phyloP scores from a whole-genome alignment of 73 alveolate genomes.

The Paramecium pentaurelia region DNA sequence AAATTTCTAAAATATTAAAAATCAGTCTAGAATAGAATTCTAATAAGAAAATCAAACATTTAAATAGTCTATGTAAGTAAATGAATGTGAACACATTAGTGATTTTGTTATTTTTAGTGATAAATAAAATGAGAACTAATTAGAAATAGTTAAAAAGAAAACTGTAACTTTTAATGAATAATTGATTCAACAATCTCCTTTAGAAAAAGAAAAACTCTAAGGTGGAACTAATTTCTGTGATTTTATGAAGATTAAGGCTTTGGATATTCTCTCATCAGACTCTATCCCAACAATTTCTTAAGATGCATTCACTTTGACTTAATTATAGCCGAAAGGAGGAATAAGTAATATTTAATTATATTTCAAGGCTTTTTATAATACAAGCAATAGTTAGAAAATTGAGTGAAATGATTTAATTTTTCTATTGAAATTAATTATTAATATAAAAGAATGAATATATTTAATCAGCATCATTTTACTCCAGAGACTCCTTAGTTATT shows the following conservation, averaged over 20 bases:
- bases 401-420: not conserved
- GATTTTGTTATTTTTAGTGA: constrained; percentile 12
- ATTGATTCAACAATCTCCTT: not conserved
- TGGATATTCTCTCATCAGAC: not conserved
- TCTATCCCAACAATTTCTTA: not conserved
- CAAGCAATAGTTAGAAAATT: constrained; percentile 9
- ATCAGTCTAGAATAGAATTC: not conserved
- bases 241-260: constrained; percentile 12
- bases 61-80: not conserved
- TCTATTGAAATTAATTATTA: constrained; percentile 15
- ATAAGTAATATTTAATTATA: not conserved
- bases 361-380: constrained; percentile 1
- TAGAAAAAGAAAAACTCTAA: not conserved
- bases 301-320: not conserved
- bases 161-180: not conserved
- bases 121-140: not conserved
- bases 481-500: not conserved
- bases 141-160: not conserved
- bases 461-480: constrained; percentile 29
- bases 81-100: constrained; percentile 37
- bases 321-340: constrained; percentile 8
- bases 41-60: not conserved
- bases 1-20: constrained; percentile 11
- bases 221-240: constrained; percentile 9
- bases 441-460: not conserved